These are phyloP conservation scores for Stygiomarasmius scandens DNA, from an alignment of 1,284 basidiomycete species.

Conservation along the genomic window DNA sequence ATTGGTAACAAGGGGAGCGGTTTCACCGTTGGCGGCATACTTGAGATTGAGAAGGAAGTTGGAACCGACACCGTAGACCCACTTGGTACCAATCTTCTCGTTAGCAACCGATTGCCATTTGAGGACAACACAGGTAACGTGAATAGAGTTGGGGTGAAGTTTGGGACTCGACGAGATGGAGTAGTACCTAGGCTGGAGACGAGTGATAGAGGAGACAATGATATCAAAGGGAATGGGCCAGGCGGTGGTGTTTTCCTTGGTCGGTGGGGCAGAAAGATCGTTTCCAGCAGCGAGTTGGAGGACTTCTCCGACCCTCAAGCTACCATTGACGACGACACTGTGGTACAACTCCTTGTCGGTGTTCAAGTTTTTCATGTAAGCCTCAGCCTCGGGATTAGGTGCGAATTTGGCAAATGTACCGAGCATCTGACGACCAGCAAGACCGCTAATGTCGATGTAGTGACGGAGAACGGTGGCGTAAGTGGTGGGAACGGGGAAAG, in stretches of 20 bases:
- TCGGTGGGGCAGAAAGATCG: conserved; percentile 58
- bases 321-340: conserved; percentile 74
- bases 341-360: conserved; percentile 89
- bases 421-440: conserved; percentile 92
- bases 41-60: conserved; percentile 95
- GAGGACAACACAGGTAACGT: conserved; percentile 94
- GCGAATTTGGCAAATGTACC: conserved; percentile 88
- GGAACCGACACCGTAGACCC: conserved; percentile 85
- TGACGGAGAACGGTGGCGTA: conserved; percentile 94
- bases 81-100: conserved; percentile 55
- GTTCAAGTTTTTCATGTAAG: conserved; percentile 78
- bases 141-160: conserved; percentile 84
- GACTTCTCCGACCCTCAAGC: conserved; percentile 89
- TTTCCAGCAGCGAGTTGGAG: conserved; percentile 89
- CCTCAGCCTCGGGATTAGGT: conserved; percentile 78
- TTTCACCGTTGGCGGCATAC: conserved; percentile 68
- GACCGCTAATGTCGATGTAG: conserved; percentile 95
- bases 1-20: conserved; percentile 45
- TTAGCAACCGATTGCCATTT: conserved; percentile 78
- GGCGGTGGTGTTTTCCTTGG: conserved; percentile 70
- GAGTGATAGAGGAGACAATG: conserved; percentile 89
- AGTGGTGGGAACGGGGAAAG: conserved; percentile 97
- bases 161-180: conserved; percentile 98
- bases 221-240: conserved; percentile 99
- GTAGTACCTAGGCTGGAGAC: conserved; percentile 96